Conservation (phyloP, 1,139 yeast species). For the Debaryomyces coudertii region DNA sequence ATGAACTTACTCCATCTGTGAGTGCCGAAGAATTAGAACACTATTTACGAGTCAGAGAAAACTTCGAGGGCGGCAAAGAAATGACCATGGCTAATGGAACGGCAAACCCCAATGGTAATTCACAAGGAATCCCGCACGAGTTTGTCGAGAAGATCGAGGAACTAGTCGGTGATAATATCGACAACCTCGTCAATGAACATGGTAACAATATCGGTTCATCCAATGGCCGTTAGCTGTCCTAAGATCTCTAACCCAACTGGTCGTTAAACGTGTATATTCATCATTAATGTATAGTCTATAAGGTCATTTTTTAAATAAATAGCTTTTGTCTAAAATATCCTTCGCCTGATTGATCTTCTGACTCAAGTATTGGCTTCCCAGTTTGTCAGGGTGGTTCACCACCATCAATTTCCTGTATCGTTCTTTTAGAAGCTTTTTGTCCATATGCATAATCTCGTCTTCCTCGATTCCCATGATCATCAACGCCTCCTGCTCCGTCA, state of each 20-base stretch:
- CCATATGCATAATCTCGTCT: conserved; percentile 51
- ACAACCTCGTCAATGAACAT: conserved; percentile 11
- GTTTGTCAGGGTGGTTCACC: conserved; percentile 83
- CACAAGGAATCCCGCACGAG: conserved; percentile 2
- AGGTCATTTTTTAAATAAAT: conserved; percentile 32
- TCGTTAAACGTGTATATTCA: conserved; percentile 8
- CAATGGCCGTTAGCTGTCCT: background rate
- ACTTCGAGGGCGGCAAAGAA: conserved; percentile 66
- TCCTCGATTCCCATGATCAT: conserved; percentile 56
- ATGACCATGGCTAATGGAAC: conserved; percentile 21
- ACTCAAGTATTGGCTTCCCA: conserved; percentile 72
- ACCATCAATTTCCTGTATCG: conserved; percentile 70
- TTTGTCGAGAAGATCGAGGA: conserved; percentile 13
- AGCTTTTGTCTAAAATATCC: conserved; percentile 62
- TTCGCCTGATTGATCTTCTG: conserved; percentile 79
- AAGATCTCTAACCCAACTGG: background rate
- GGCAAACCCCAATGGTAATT: background rate
- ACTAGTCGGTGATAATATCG: conserved; percentile 13
- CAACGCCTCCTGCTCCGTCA: conserved; percentile 67
- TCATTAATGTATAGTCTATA: conserved; percentile 2
- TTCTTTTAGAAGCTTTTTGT: conserved; percentile 47
- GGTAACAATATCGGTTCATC: conserved; percentile 8
- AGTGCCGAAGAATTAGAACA: conserved; percentile 86
- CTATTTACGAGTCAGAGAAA: conserved; percentile 73
- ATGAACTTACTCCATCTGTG: conserved; percentile 79